Evolutionary conservation across 1,139 yeast genomes (phyloP).

Genomic region (Zhuliangozyma parablackwelliae): DNA sequence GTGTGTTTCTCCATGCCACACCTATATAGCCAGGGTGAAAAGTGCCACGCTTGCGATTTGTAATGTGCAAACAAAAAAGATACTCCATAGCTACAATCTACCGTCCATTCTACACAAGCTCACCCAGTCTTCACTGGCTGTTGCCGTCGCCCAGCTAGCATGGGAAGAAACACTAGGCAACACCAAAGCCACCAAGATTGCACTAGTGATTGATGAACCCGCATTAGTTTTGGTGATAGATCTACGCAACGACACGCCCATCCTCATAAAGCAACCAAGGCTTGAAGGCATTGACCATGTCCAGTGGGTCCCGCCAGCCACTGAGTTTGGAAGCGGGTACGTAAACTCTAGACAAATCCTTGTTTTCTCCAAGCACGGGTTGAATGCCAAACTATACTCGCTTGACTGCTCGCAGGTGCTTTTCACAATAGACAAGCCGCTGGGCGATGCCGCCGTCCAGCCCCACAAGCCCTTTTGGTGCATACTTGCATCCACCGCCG

Average conservation of each 20-base stretch:
- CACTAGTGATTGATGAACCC: slow-evolving; percentile 19
- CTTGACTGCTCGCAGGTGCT: slow-evolving; percentile 33
- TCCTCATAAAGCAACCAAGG: slow-evolving; percentile 24
- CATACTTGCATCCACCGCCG: slow-evolving; percentile 17
- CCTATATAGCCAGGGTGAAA: slow-evolving; percentile 1
- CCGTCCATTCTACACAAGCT: no score
- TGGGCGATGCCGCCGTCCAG: slow-evolving; percentile 13
- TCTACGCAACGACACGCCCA: slow-evolving; percentile 19
- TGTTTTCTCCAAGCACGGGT: slow-evolving; percentile 23
- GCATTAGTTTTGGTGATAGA: slow-evolving; percentile 23
- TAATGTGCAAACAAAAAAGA: no score
- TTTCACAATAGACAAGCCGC: slow-evolving; percentile 31
- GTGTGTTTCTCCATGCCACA: no score
- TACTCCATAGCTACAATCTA: no score
- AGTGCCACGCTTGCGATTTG: no score
- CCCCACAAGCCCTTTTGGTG: slow-evolving; percentile 35
- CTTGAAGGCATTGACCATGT: slow-evolving; percentile 29
- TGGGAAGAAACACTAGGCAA: slow-evolving; percentile 25
- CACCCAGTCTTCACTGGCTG: background rate
- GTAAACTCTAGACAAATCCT: slow-evolving; percentile 30
- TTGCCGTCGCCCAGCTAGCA: slow-evolving; percentile 12
- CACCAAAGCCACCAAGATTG: slow-evolving; percentile 20
- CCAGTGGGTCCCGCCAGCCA: slow-evolving; percentile 32
- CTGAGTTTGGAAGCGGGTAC: slow-evolving; percentile 19
- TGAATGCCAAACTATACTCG: slow-evolving; percentile 34